Conservation (phyloP, 306 rosid species). For the Corylus avellana region DNA sequence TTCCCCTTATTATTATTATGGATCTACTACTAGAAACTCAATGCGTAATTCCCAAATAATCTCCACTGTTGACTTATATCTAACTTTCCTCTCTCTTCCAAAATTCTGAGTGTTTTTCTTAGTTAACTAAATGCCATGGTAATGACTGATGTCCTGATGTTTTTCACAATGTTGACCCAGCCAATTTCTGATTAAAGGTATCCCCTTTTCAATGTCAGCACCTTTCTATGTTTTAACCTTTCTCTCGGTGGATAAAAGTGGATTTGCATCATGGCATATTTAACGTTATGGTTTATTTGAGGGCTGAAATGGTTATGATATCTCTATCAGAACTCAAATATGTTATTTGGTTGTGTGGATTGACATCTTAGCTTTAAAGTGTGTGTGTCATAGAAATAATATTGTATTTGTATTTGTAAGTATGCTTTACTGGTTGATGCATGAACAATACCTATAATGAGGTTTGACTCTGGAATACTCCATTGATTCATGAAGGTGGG, state of each 20-base stretch:
- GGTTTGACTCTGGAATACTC: conserved; percentile 4
- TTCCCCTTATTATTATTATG: no score
- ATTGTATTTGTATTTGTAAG: not conserved
- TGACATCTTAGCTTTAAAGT: conserved; percentile 3
- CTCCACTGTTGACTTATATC: not conserved
- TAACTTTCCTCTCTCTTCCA: not conserved
- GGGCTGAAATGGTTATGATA: not conserved
- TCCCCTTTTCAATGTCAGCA: not conserved
- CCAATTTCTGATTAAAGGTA: not conserved
- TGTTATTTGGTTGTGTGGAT: not conserved
- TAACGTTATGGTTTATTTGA: not conserved
- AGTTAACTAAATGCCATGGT: not conserved
- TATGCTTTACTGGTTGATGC: not conserved
- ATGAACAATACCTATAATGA: not conserved
- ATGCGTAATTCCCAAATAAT: no score
- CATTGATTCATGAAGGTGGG: conserved; percentile 51
- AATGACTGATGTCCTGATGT: not conserved
- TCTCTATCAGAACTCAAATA: conserved; percentile 1
- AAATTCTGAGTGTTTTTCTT: not conserved
- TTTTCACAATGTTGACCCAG: not conserved
- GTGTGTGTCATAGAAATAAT: not conserved
- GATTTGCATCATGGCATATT: not conserved
- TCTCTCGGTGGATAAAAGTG: not conserved
- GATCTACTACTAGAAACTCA: no score
- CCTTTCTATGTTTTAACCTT: not conserved